These are phyloP conservation scores for Russula virescens DNA, from an alignment of 768 basidiomycete genomes.

Conservation along the genomic window DNA sequence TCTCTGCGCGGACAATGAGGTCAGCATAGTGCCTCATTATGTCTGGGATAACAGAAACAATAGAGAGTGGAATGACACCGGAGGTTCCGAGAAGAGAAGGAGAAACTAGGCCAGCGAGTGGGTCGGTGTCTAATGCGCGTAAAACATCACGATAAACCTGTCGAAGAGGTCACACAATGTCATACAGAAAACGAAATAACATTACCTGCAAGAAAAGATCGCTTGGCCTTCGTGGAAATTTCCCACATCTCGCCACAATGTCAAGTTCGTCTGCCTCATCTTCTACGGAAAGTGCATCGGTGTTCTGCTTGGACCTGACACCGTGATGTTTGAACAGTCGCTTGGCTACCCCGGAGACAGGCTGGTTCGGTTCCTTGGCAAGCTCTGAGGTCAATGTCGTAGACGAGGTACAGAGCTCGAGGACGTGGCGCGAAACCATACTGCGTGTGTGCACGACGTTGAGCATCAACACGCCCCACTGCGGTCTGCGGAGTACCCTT, in stretches of 20 bases:
- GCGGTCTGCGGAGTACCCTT: not conserved
- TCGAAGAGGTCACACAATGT: not conserved
- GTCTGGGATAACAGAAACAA: constrained; percentile 64
- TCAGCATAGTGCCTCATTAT: constrained; percentile 67
- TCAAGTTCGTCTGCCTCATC: constrained; percentile 35
- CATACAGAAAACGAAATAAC: not conserved
- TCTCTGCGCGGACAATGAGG: constrained; percentile 53
- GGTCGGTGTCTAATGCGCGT: constrained; percentile 48
- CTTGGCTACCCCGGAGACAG: constrained; percentile 8
- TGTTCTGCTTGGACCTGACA: not conserved
- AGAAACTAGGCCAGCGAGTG: constrained; percentile 51
- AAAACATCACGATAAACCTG: constrained; percentile 63
- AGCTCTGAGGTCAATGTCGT: constrained; percentile 14
- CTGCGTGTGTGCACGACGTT: not conserved
- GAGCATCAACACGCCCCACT: not conserved
- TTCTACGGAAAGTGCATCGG: not conserved
- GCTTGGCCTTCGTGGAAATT: constrained; percentile 48
- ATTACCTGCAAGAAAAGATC: constrained; percentile 57
- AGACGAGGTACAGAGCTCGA: constrained; percentile 18
- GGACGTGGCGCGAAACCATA: constrained; percentile 16
- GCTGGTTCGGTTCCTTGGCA: constrained; percentile 5
- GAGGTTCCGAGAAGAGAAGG: constrained; percentile 58
- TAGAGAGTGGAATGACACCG: constrained; percentile 55
- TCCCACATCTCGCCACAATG: constrained; percentile 42
- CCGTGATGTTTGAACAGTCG: constrained; percentile 6